A percentile compares a stretch with the other conserved stretches of the same genome.
Conservation (phyloP, 495 filamentous ascomycete genomes). For the Neurospora sp. region DNA sequence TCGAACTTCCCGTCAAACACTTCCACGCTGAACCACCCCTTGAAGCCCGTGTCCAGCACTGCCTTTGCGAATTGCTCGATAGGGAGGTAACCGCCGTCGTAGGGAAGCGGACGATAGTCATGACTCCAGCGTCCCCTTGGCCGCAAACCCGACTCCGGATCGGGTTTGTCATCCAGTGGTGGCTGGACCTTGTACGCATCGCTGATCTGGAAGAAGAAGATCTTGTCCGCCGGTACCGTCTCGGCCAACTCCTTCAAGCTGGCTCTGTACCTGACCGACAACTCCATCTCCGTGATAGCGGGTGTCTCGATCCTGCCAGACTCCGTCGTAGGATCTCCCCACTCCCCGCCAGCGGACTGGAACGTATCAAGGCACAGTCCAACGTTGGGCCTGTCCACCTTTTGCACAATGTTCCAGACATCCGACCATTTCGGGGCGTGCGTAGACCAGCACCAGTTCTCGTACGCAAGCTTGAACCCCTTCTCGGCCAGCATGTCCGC, state of each 20-base stretch:
- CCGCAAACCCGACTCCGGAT: constrained; percentile 33
- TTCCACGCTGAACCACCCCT: constrained; percentile 66
- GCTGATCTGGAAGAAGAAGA: constrained; percentile 65
- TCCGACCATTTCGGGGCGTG: constrained; percentile 58
- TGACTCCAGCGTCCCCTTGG: constrained; percentile 64
- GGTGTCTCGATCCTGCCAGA: constrained; percentile 43
- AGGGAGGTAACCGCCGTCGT: constrained; percentile 63
- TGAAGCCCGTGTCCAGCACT: constrained; percentile 60
- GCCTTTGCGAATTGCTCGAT: constrained; percentile 54
- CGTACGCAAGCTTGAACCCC: constrained; percentile 57
- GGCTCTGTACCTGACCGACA: constrained; percentile 39
- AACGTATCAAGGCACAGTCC: constrained; percentile 78
- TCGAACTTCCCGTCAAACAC: constrained; percentile 60
- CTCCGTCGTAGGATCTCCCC: constrained; percentile 58
- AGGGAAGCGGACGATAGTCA: constrained; percentile 59
- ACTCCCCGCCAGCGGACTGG: constrained; percentile 67
- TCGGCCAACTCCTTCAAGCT: constrained; percentile 45
- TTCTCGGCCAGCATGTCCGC: constrained; percentile 50
- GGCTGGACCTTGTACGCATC: constrained; percentile 60
- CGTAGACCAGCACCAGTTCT: constrained; percentile 81
- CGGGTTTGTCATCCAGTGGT: constrained; percentile 36
- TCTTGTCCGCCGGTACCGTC: constrained; percentile 58
- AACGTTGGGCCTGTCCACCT: constrained; percentile 52
- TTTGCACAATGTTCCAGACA: constrained; percentile 56
- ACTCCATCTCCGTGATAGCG: constrained; percentile 15